Percentiles rank a stretch among this genome's conserved stretches.
phyloP scores from a whole-genome alignment of 2,329 filamentous ascomycete species.

The Fusarium agapanthi region DNA sequence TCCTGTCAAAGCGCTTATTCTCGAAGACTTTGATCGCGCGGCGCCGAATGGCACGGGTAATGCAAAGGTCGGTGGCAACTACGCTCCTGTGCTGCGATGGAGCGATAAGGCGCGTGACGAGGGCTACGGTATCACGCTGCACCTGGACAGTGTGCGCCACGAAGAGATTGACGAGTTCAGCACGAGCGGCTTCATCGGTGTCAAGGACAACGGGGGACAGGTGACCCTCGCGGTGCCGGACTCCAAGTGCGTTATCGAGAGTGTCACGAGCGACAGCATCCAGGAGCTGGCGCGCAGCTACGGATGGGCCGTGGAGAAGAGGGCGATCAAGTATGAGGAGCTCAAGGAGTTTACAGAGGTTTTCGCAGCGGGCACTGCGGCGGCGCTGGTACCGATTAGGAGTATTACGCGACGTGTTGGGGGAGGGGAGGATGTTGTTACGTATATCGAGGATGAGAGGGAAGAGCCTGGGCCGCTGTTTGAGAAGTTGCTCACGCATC shows the following conservation, averaged over 20 bases:
- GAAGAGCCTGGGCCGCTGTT: slow-evolving; percentile 79
- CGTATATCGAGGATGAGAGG: slow-evolving; percentile 62
- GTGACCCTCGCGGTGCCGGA: slow-evolving; percentile 86
- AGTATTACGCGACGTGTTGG: slow-evolving; percentile 78
- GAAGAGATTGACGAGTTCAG: slow-evolving; percentile 95
- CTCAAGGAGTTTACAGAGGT: slow-evolving; percentile 72
- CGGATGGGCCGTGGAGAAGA: slow-evolving; percentile 85
- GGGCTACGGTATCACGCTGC: slow-evolving; percentile 93
- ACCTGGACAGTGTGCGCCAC: slow-evolving; percentile 85
- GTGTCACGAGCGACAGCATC: slow-evolving; percentile 82
- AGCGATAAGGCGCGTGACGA: slow-evolving; percentile 81
- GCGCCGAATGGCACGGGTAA: slow-evolving; percentile 91
- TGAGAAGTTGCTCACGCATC: slow-evolving; percentile 74
- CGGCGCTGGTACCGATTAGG: slow-evolving; percentile 88
- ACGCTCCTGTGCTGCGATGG: slow-evolving; percentile 88
- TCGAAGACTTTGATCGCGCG: slow-evolving; percentile 92
- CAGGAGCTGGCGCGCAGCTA: slow-evolving; percentile 78
- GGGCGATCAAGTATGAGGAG: slow-evolving; percentile 71
- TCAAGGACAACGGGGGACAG: slow-evolving; percentile 65
- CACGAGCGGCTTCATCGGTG: slow-evolving; percentile 91
- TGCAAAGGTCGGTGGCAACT: slow-evolving; percentile 97
- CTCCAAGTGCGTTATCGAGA: slow-evolving; percentile 87
- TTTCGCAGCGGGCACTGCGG: slow-evolving; percentile 91
- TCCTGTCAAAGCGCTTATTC: slow-evolving; percentile 85
- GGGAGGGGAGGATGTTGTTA: slow-evolving; percentile 57